Evolutionary conservation across 495 filamentous ascomycete genomes (phyloP), one percentile per base, ranked within the genome.

Genomic region (Chaetomium cochliodes): DNA sequence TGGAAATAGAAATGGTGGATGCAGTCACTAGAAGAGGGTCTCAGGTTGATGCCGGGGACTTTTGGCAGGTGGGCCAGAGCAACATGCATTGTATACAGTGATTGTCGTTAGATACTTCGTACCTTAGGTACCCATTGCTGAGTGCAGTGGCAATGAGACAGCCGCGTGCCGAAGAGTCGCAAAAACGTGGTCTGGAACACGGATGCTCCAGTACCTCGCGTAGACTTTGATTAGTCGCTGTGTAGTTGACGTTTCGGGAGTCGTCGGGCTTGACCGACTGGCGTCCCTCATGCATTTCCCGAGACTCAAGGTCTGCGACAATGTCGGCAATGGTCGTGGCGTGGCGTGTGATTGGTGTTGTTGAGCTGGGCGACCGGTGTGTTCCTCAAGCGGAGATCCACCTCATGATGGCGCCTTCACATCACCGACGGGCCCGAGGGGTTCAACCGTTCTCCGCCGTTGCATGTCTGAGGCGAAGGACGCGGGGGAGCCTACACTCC

Each of bases 391-490:
- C 41, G 41, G 9, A 41, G 39, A 12, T 47, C 20, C 28, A 30
- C 28, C n/a, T n/a, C n/a, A n/a, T n/a, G 23, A 52, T n/a, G 49
- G 22, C 49, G 23, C 11, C 49, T 11, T 52, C 42, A 37, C 22
- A n/a, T 39, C 55, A 23, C 39, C 55, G 55, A 23, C 57, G 57
- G 57, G 57, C 25, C 57, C 57, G 57, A 59, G 55, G 6, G 42
- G 47, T 47, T 50, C 25, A 28, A 59, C 41, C 57, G 26, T n/a
- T 59, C 42, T 22, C 20, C 22, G 37, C 54, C 54, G 52, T 55
- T 55, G 28, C 52, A 37, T 33, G 52, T 9, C 23, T 50, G 18
- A 50, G 16, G 12, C 8, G n/a, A 50, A 16, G 6, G 20, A 33
- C 26, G 41, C 56, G 42, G 56, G 42, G 56, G 30, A 39, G n/a